Conservation (phyloP, 139 green algal species). For the Eudorina sp. region DNA sequence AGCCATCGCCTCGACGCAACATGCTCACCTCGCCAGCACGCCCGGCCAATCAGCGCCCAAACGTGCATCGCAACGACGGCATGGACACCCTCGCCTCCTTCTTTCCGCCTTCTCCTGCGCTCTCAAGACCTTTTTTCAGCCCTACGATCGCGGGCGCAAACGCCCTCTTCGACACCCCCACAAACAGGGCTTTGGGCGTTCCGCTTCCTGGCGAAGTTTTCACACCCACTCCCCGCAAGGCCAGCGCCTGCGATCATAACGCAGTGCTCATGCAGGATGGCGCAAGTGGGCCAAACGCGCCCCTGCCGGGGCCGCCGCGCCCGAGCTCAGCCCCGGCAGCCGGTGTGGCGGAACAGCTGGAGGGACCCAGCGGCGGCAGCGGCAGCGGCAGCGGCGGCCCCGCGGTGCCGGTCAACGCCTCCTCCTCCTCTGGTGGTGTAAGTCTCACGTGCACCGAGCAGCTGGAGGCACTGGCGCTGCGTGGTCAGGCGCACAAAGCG, state of each 20-base stretch:
- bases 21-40: neutral
- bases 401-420: neutral
- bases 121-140: neutral
- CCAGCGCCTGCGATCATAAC: neutral
- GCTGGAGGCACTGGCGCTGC: neutral
- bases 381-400: neutral
- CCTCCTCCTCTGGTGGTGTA: too few relatives aligned
- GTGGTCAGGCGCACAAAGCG: neutral
- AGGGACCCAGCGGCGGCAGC: neutral
- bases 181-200: neutral
- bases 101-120: neutral
- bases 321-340: too few relatives aligned
- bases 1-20: conserved; percentile 4
- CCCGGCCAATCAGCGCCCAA: neutral
- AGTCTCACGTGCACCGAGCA: neutral
- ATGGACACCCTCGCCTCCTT: neutral
- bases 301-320: too few relatives aligned
- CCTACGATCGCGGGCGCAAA: neutral
- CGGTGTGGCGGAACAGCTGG: too few relatives aligned
- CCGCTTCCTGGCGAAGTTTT: neutral
- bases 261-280: too few relatives aligned
- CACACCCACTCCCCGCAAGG: neutral
- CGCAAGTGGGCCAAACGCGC: too few relatives aligned
- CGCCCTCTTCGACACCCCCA: neutral
- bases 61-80: neutral